Percentiles rank a stretch among this genome's conserved stretches.
Evolutionary conservation across 805 yeast species (phyloP).

Genomic region (Suhomyces sp.): DNA sequence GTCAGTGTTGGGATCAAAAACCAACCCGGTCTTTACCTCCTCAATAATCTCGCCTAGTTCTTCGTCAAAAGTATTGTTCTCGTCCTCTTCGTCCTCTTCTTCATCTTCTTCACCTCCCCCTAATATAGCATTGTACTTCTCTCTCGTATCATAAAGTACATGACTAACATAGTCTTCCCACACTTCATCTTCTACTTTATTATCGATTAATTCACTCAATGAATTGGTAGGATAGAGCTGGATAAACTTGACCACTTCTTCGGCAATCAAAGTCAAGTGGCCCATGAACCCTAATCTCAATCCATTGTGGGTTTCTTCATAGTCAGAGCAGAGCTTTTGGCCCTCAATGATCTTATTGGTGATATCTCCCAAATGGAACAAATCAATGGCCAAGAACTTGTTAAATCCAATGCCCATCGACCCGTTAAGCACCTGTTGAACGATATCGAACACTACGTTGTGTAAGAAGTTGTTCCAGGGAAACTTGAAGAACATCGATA

Average conservation of each 20-base stretch:
- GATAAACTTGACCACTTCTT: slow-evolving; percentile 29
- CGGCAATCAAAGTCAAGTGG: slow-evolving; percentile 30
- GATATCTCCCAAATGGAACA: slow-evolving; percentile 50
- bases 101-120: slow-evolving; percentile 70
- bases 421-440: slow-evolving; percentile 46
- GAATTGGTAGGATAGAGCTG: slow-evolving; percentile 34
- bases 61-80: slow-evolving; percentile 31
- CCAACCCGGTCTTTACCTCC: slow-evolving; percentile 30
- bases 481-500: slow-evolving; percentile 43
- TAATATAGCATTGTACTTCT: slow-evolving; percentile 87
- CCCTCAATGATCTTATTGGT: slow-evolving; percentile 42
- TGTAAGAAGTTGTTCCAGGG: slow-evolving; percentile 49
- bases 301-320: slow-evolving; percentile 24
- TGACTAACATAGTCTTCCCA: slow-evolving; percentile 86
- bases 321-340: slow-evolving; percentile 37
- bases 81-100: slow-evolving; percentile 25
- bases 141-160: slow-evolving; percentile 82
- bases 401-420: slow-evolving; percentile 50
- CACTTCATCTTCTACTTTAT: slow-evolving; percentile 38
- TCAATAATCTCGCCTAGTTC: slow-evolving; percentile 39
- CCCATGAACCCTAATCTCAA: slow-evolving; percentile 31
- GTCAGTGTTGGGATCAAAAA: slow-evolving; percentile 29
- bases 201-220: slow-evolving; percentile 36
- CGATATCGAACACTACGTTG: slow-evolving; percentile 47
- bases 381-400: slow-evolving; percentile 49